phyloP scores from a whole-genome alignment of 768 basidiomycete genomes.

The Agaricus subrufescens region DNA sequence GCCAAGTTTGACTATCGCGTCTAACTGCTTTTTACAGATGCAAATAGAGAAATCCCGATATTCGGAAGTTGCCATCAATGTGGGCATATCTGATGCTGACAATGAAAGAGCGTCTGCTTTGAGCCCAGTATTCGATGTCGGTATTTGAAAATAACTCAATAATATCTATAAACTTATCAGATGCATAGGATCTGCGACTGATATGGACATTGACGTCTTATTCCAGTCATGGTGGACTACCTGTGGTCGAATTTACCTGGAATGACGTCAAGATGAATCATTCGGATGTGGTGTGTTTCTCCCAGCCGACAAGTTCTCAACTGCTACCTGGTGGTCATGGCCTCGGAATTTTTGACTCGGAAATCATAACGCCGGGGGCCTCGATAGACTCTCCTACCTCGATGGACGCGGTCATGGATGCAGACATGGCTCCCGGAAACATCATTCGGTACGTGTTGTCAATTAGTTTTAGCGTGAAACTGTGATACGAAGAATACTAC shows the following conservation, averaged over 20 bases:
- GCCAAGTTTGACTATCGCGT: neutral
- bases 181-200: constrained; percentile 22
- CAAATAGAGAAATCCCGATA: constrained; percentile 22
- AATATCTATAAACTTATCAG: neutral
- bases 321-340: constrained; percentile 30
- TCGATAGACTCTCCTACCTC: constrained; percentile 8
- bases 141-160: neutral
- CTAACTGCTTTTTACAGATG: constrained; percentile 18
- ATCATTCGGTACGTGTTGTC: constrained; percentile 16
- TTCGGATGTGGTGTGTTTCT: constrained; percentile 29
- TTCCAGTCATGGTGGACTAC: constrained; percentile 27
- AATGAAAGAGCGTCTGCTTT: constrained; percentile 24
- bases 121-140: constrained; percentile 17
- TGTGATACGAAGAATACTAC: constrained; percentile 25
- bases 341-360: constrained; percentile 29
- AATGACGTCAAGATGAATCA: constrained; percentile 9
- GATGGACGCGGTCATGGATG: neutral
- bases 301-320: constrained; percentile 30
- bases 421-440: constrained; percentile 2
- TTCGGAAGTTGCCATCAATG: constrained; percentile 29
- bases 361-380: constrained; percentile 14
- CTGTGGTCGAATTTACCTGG: constrained; percentile 27
- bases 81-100: constrained; percentile 28
- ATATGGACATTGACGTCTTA: constrained; percentile 38
- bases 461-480: constrained; percentile 5